Evolutionary conservation across 1,139 yeast genomes (phyloP).

Genomic region (Kluyveromyces sp.): DNA sequence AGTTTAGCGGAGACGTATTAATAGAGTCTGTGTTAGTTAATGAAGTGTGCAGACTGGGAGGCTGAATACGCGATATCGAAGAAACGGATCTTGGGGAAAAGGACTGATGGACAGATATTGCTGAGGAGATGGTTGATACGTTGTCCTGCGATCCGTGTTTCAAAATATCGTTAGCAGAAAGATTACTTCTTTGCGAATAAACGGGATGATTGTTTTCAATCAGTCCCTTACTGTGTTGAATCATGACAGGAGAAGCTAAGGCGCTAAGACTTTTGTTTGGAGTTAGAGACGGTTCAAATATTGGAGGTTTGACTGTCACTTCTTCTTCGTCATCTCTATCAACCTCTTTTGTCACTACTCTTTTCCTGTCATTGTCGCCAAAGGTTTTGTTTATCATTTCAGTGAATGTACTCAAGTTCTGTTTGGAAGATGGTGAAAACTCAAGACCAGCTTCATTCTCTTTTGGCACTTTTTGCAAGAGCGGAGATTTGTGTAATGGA

Average conservation of each 20-base stretch:
- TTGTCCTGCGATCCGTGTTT: conserved; percentile 1
- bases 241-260: conserved; percentile 5
- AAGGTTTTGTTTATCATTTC: conserved; percentile 25
- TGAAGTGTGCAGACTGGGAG: conserved; percentile 3
- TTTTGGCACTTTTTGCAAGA: conserved; percentile 2
- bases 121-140: not conserved
- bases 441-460: conserved; percentile 8
- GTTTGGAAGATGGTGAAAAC: conserved; percentile 26
- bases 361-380: conserved; percentile 15
- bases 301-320: not conserved
- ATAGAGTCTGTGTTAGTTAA: not conserved
- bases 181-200: not conserved
- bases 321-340: not conserved
- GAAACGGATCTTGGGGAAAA: conserved; percentile 4
- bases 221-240: not conserved
- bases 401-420: conserved; percentile 22
- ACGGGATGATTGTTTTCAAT: too few relatives aligned
- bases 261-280: not conserved
- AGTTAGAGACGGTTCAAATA: not conserved
- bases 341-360: not conserved
- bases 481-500: conserved; percentile 10
- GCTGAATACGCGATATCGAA: conserved; percentile 3
- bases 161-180: conserved; percentile 1
- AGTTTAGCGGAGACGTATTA: not conserved
- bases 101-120: not conserved